Evolutionary conservation across 257 asterid genomes (phyloP), one percentile per base, ranked within the genome.

Genomic region (Orobanche coerulescens): DNA sequence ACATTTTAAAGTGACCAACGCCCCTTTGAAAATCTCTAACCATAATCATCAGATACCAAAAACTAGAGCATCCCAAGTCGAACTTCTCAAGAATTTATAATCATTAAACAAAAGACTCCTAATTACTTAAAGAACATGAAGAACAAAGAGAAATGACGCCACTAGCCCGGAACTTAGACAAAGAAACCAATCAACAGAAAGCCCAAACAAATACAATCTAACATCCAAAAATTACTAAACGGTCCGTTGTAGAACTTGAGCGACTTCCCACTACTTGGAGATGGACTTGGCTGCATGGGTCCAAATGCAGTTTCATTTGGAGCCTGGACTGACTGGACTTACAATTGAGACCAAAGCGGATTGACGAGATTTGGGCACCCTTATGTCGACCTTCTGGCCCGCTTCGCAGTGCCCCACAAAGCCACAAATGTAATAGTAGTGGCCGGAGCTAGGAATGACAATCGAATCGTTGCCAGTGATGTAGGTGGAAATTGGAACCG

Each of bases 361-460:
- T 58, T 30, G 20, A 33, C 4, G 8, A 37, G 62, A 8, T 59
- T 40, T 68, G 6, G 70, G 78, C 20, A 79, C 95, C 69, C 87
- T 68, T 13, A 81, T 58, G 48, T 86, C 89, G 1, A 86, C 73
- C 63, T 83, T 83, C 76, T 83, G 92, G 0, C 86, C 86, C 0
- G 84, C 80, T 60, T 64, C 71, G 65, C 95, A 86, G 50, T 86
- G 95, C 68, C 85, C 92, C 36, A 76, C 77, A 15, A 71, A 77
- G 6, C 95, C 89, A 5, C 95, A 83, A 0, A 77, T 73, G 65
- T 54, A 86, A 75, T 71, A 83, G 71, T 73, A 83, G 54, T 85
- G 95, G 6, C 91, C 84, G 7, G 76, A 59, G 39, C 50, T 49
- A 28, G 16, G 72, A 47, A 86, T 63, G 15, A 58, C 61, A 43